These are phyloP conservation scores for Suhomyces tanzawaensis DNA, from an alignment of 805 yeast species.

Conservation along the genomic window DNA sequence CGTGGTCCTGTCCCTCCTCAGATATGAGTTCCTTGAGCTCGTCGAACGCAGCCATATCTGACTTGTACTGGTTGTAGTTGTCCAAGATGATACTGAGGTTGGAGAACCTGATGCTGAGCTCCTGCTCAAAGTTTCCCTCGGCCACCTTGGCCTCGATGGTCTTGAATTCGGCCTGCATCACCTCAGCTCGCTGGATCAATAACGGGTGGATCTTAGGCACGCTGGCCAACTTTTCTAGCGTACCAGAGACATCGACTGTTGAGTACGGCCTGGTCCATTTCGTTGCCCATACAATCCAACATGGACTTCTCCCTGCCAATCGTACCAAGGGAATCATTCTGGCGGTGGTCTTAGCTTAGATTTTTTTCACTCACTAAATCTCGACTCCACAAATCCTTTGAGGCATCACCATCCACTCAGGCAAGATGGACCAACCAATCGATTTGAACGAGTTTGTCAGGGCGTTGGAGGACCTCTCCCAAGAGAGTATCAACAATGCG, in stretches of 20 bases:
- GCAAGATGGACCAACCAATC: constrained; percentile 9
- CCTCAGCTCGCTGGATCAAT: constrained; percentile 35
- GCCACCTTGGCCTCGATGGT: constrained; percentile 26
- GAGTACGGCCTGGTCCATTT: not conserved
- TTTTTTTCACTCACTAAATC: no score
- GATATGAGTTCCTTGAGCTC: constrained; percentile 25
- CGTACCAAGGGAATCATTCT: no score
- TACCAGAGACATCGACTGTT: not conserved
- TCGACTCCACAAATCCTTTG: no score
- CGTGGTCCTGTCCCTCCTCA: constrained; percentile 34
- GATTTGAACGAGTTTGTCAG: constrained; percentile 39
- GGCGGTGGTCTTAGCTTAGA: no score
- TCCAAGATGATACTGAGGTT: constrained; percentile 31
- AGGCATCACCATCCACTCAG: no score
- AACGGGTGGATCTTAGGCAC: constrained; percentile 38
- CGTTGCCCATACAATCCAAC: no score
- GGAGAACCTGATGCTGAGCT: constrained; percentile 30
- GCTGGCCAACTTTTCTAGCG: constrained; percentile 5
- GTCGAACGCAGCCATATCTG: constrained; percentile 23
- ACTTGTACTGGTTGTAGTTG: constrained; percentile 26
- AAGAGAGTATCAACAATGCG: constrained; percentile 27
- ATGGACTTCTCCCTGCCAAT: no score
- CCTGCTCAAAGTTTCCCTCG: constrained; percentile 34
- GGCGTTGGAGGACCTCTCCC: constrained; percentile 54
- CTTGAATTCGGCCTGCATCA: constrained; percentile 26